Base-by-base conservation (phyloP, 2,329 filamentous ascomycete genomes). In the Neopestalotiopsis rosae region DNA sequence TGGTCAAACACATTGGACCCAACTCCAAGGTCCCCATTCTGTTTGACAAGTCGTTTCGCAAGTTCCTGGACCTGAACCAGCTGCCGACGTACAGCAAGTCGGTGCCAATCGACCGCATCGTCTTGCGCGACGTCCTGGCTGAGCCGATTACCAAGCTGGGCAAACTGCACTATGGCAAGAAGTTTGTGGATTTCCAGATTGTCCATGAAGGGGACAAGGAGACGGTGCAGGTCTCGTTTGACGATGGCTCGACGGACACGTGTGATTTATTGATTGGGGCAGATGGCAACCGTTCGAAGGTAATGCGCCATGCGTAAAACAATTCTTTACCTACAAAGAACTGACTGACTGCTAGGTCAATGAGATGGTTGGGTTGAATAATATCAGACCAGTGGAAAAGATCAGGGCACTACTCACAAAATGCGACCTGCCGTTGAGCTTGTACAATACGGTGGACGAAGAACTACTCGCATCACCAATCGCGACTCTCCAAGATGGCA, bases 211-310 rank as follows among this genome's bases (percentile, higher is more conserved):
- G 30, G 7, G 13, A 57, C 20, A 61, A n/a, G n/a, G 65, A 61
- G 30, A 20, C 20, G 40, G 45, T 71, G 40, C 52, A 61, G 20
- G 70, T 56, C 20, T 66, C 65, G n/a, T 70, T 70, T 42, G 62
- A 66, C 2, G 69, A 70, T 49, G 72, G 71, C 17, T 70, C 69
- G 13, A 64, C 62, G 28, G 69, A 68, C 28, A 71, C 70, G 34
- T 71, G 72, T 24, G 73, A 74, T 61, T 24, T 75, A 3, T 34
- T 75, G 28, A 69, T 75, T 17, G 66, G 71, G 2, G 72, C 72
- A 17, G 70, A 73, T 38, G 70, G 71, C 4, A 63, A 49, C 28
- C 49, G 56, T 30, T 70, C 58, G 14, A 65, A 69, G 45, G 68
- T 70, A n/a, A 38, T 58, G 42, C 20, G 40, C 63, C 56, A 34